Evolutionary conservation across 2,329 filamentous ascomycete species (phyloP).

Genomic region (Aureobasidium sp.): DNA sequence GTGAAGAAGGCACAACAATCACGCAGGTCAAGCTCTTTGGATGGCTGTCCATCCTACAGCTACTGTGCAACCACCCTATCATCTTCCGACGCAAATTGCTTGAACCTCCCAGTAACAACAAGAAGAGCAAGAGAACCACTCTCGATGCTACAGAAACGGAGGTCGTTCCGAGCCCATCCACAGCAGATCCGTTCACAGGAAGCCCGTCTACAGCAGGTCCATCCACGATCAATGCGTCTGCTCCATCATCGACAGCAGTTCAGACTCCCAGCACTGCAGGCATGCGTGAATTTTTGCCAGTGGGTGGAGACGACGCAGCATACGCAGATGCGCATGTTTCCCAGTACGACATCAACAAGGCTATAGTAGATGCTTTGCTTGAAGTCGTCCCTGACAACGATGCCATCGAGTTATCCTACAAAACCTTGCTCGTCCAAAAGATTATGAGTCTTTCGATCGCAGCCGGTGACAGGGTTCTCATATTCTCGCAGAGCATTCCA

Average conservation of each 20-base stretch:
- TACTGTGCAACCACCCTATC: constrained; percentile 52
- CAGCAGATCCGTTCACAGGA: background rate
- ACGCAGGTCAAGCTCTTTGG: constrained; percentile 42
- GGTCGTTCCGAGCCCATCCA: background rate
- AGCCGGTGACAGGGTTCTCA: constrained; percentile 62
- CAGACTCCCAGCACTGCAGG: no score
- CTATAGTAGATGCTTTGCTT: constrained; percentile 17
- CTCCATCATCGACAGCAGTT: background rate
- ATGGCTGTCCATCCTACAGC: constrained; percentile 45
- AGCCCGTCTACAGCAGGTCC: background rate
- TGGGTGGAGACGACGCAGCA: constrained; percentile 14
- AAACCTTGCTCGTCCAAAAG: constrained; percentile 56
- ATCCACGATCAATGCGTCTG: no score
- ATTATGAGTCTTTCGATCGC: constrained; percentile 60
- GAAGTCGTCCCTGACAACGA: constrained; percentile 6
- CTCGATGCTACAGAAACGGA: constrained; percentile 12
- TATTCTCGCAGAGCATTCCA: constrained; percentile 68
- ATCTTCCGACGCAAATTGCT: constrained; percentile 45
- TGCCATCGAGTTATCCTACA: constrained; percentile 50
- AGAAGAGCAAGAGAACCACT: constrained; percentile 13
- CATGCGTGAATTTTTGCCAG: no score
- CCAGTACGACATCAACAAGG: constrained; percentile 30
- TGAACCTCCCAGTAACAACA: constrained; percentile 22
- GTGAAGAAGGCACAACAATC: constrained; percentile 22
- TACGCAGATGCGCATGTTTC: constrained; percentile 31